Base-by-base conservation (phyloP, 1,284 basidiomycete species). In the Ganoderma lingzhi region DNA sequence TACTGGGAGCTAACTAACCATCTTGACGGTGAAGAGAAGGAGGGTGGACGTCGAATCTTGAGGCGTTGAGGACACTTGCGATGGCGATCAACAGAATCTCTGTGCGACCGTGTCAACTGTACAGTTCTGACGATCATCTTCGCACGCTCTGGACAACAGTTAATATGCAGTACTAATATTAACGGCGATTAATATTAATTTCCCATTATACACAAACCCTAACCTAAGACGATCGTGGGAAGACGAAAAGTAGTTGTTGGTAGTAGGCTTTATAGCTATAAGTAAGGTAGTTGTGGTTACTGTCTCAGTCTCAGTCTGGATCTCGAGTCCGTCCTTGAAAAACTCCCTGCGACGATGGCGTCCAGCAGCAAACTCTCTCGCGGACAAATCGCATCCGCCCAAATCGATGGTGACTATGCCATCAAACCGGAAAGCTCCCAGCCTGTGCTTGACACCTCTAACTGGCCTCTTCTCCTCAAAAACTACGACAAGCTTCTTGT, bases 401-500 rank as follows among this genome's bases (percentile, higher is more conserved):
- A 94, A 80, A 82, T 89, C 65, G 83, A 87, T 45, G 93, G 93
- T 41, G 94, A 97, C 79, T 97, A 90, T 77, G 77, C 91, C 65
- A 96, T 97, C 82, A 95, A 96, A 81, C 90, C 94, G 17, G 93
- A 96, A 81, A 82, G 86, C 44, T 82, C 83, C 19, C 84, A 89
- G 35, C 95, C 96, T 28, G 88, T 90, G 76, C 90, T 97, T 48
- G 95, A 98, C 82, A 99, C 97, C 39, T 96, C 96, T 2, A 88
- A 98, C 83, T 99, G 98, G 98, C 98, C 98, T 42, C 86, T 99
- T 39, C 89, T 99, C 14, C 89, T 99, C 73, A 99, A 99, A 89
- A 98, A 99, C 84, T 99, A 99, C 82, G 97, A 98, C 87, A 97
- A 97, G 81, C 84, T 97, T 35, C 91, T 98, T 71, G 91, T 98